Base-by-base conservation (phyloP, 208 protist genomes). In the Trypanosoma grayi region DNA sequence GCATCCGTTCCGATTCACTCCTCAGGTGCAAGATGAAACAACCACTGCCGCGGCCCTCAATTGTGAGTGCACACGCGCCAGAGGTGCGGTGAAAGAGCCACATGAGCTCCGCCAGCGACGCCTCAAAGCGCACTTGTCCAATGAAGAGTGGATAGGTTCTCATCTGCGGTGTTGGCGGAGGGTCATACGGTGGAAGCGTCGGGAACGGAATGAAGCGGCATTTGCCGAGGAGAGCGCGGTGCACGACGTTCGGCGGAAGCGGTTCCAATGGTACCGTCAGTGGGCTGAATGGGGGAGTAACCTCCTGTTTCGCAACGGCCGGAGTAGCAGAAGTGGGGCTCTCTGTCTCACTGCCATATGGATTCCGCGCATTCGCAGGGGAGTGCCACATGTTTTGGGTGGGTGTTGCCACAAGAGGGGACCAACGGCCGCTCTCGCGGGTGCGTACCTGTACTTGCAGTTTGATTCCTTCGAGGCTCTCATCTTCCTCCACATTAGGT, bases 91-190 rank as follows among this genome's bases (percentile, higher is more conserved):
- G 81, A 10, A 94, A 67, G n/a, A 94, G 64, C 85, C 85, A 92
- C 24, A 79, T 61, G 20, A 94, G 66, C 69, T 92, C 80, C 9
- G 79, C 78, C 4, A 77, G 62, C 11, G 84, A 88, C 27, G 81
- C 90, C 58, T 94, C 84, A 55, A 92, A 92, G 52, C 82, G 82
- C 22, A 94, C 77, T 69, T 94, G 87, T 2, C 84, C 87, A 62
- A 94, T 81, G 48, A 94, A 94, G 34, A 94, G 73, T 2, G 72
- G 71, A 40, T 66, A 60, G 40, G 36, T 60, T 50, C 36, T 58
- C 33, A 33, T 51, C 53, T 28, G 46, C 18, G 62, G 40, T 37
- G 62, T 31, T 61, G 60, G 63, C 25, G 18, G 14, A 18, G 24
- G 22, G 14, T 73, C 40, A 59, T 55, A 57, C 13, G 47, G 24